phyloP scores from a whole-genome alignment of 2,329 filamentous ascomycete genomes.

The Ceratocystis cacaofunesta region DNA sequence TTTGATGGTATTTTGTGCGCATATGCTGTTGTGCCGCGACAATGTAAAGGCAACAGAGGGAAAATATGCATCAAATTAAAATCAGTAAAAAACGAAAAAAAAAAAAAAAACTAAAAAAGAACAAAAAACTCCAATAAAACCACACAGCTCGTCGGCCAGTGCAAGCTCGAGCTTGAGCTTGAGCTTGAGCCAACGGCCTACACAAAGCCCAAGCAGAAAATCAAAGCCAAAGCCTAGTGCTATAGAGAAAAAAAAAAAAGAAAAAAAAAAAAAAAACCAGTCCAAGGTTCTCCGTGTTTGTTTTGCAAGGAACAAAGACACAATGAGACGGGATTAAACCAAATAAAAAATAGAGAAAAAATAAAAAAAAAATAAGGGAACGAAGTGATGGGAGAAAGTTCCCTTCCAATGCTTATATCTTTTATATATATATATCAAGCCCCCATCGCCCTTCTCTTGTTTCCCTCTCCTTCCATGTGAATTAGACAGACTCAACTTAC shows the following conservation, averaged over 20 bases:
- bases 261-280: neutral
- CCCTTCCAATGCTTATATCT: neutral
- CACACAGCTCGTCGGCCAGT: neutral
- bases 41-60: no score
- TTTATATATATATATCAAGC: conserved; percentile 5
- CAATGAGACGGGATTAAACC: conserved; percentile 2
- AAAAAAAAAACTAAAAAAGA: neutral
- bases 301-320: conserved; percentile 2
- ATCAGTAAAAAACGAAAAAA: neutral
- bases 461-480: neutral
- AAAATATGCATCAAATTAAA: neutral
- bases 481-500: neutral
- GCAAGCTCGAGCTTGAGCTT: neutral
- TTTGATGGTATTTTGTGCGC: no score
- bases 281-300: neutral
- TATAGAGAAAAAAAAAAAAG: neutral
- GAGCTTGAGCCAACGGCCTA: neutral
- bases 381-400: neutral
- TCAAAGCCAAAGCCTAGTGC: neutral
- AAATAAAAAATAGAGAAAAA: neutral
- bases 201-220: neutral
- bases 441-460: neutral
- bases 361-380: neutral
- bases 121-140: neutral
- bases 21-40: no score